Conservation (phyloP, 2,329 filamentous ascomycete species). For the Aspergillus brasiliensis region DNA sequence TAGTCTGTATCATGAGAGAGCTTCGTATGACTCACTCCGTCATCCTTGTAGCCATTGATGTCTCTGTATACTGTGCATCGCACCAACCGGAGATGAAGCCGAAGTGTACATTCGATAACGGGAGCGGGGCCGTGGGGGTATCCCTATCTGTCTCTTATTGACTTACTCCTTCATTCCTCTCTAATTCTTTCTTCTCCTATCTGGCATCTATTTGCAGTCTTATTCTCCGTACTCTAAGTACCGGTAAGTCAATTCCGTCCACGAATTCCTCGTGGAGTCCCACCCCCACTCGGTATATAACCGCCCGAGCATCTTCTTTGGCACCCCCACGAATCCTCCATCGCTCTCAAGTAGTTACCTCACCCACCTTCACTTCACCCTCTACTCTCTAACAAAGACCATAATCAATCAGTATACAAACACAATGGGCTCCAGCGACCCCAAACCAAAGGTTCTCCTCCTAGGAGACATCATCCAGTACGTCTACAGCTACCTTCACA, state of each 20-base stretch:
- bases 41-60: background rate
- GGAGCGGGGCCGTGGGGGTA: slow-evolving; percentile 15
- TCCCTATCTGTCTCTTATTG: background rate
- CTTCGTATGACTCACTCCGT: background rate
- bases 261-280: background rate
- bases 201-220: no score
- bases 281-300: slow-evolving; percentile 1
- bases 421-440: slow-evolving; percentile 25
- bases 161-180: background rate
- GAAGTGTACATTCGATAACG: slow-evolving; percentile 5
- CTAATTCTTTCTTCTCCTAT: background rate
- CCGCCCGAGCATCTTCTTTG: background rate
- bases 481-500: slow-evolving; percentile 30
- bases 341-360: background rate
- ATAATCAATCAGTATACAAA: background rate
- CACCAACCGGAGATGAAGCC: slow-evolving; percentile 2
- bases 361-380: background rate
- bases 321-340: background rate
- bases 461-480: slow-evolving; percentile 67
- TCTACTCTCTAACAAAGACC: background rate
- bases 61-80: background rate
- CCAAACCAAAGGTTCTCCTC: slow-evolving; percentile 62
- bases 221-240: no score
- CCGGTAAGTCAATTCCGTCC: no score
- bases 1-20: background rate